phyloP scores from a whole-genome alignment of 148 eudicot species.

The Camellia sinensis region DNA sequence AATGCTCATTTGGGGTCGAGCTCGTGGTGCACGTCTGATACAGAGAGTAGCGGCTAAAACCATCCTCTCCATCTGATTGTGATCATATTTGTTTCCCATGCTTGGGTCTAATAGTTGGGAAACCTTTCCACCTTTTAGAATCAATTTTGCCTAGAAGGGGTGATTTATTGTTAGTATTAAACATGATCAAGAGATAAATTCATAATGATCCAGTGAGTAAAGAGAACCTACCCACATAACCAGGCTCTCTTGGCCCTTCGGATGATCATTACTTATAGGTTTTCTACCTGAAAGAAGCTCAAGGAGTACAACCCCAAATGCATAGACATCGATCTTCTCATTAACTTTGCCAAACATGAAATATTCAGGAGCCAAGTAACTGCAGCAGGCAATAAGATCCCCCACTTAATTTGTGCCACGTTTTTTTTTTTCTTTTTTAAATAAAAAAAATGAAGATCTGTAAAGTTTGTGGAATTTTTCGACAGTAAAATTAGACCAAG shows the following conservation, averaged over 20 bases:
- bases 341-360: slow-evolving; percentile 55
- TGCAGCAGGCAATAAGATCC: slow-evolving; percentile 17
- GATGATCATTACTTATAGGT: slow-evolving; percentile 41
- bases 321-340: slow-evolving; percentile 49
- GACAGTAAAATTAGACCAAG: background rate
- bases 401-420: background rate
- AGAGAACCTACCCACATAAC: slow-evolving; percentile 49
- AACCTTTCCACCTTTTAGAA: slow-evolving; percentile 58
- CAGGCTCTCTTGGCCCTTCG: slow-evolving; percentile 51
- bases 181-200: background rate
- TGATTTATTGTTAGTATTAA: background rate
- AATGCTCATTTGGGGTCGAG: slow-evolving; percentile 67
- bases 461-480: background rate
- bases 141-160: slow-evolving; percentile 62
- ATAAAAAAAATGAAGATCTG: background rate
- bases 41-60: slow-evolving; percentile 85
- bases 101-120: slow-evolving; percentile 58
- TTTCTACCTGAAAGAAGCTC: slow-evolving; percentile 53
- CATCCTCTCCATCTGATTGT: slow-evolving; percentile 73
- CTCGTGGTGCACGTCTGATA: slow-evolving; percentile 65
- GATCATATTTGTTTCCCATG: slow-evolving; percentile 44
- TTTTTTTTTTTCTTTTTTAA: too few relatives aligned
- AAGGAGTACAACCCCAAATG: slow-evolving; percentile 49
- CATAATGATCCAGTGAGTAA: background rate
- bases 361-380: slow-evolving; percentile 58